Conservation (phyloP, 805 yeast species). For the Candida succiphila region DNA sequence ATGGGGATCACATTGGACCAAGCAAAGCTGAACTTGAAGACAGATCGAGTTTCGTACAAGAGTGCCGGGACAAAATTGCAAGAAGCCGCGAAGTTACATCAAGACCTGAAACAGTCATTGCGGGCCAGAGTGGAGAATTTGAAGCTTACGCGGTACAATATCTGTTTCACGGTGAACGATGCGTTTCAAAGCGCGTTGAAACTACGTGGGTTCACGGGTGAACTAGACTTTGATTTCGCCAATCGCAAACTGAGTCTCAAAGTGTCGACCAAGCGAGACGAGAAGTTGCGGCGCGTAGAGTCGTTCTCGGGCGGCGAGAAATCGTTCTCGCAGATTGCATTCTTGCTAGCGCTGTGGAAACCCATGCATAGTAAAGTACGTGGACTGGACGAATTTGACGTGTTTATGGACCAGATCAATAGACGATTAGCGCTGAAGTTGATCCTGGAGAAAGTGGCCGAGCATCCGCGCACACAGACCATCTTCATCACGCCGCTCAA, state of each 20-base stretch:
- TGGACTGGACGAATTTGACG: slow-evolving; percentile 95
- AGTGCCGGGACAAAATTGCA: slow-evolving; percentile 30
- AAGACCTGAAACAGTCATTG: slow-evolving; percentile 25
- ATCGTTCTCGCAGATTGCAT: slow-evolving; percentile 84
- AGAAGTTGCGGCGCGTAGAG: slow-evolving; percentile 56
- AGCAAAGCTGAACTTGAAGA: slow-evolving; percentile 36
- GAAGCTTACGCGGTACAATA: slow-evolving; percentile 26
- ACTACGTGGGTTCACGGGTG: slow-evolving; percentile 67
- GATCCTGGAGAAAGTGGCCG: slow-evolving; percentile 57
- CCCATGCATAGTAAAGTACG: slow-evolving; percentile 81
- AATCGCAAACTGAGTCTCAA: slow-evolving; percentile 41
- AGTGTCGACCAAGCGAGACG: slow-evolving; percentile 53
- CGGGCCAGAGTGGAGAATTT: slow-evolving; percentile 32
- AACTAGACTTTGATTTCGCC: slow-evolving; percentile 50
- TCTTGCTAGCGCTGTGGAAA: slow-evolving; percentile 84
- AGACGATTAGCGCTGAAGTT: slow-evolving; percentile 69
- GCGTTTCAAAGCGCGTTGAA: slow-evolving; percentile 53
- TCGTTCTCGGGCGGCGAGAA: slow-evolving; percentile 96
- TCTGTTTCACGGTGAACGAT: slow-evolving; percentile 38
- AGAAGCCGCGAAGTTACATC: slow-evolving; percentile 21
- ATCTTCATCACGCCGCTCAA: slow-evolving; percentile 93
- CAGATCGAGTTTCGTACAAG: slow-evolving; percentile 31
- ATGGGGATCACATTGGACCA: slow-evolving; percentile 49
- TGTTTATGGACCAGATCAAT: slow-evolving; percentile 92
- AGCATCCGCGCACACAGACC: slow-evolving; percentile 66